A percentile compares a stretch with the other conserved stretches of the same genome.
These are phyloP conservation scores for Chaetothyriales sp. DNA, from an alignment of 2,329 filamentous ascomycete species.

Conservation along the genomic window DNA sequence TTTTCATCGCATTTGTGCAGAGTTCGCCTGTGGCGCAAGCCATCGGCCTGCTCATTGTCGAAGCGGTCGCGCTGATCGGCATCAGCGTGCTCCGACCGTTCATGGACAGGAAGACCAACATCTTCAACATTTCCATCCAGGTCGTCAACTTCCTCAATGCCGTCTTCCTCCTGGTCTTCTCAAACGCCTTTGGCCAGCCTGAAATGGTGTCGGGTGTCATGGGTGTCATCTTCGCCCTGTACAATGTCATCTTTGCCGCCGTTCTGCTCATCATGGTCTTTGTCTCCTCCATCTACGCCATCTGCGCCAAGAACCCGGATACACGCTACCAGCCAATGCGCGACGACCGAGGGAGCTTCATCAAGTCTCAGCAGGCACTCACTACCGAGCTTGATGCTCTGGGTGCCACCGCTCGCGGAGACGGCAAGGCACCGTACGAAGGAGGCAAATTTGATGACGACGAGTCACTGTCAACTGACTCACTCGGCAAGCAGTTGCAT, in stretches of 20 bases:
- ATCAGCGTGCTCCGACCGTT: slow-evolving; percentile 74
- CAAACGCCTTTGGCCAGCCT: slow-evolving; percentile 71
- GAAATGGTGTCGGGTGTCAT: slow-evolving; percentile 74
- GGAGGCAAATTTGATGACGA: slow-evolving; percentile 54
- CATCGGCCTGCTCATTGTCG: slow-evolving; percentile 68
- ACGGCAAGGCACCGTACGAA: slow-evolving; percentile 49
- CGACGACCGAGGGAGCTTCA: slow-evolving; percentile 90
- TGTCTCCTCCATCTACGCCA: slow-evolving; percentile 61
- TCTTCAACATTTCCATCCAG: slow-evolving; percentile 87
- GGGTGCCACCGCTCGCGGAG: slow-evolving; percentile 75
- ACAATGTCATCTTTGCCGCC: slow-evolving; percentile 71
- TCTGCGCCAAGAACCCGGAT: slow-evolving; percentile 87
- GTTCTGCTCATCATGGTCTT: slow-evolving; percentile 73
- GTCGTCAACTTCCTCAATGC: slow-evolving; percentile 82
- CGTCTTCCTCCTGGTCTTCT: slow-evolving; percentile 81
- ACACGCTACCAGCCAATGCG: slow-evolving; percentile 92
- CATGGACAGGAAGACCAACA: slow-evolving; percentile 98
- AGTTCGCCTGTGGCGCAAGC: slow-evolving; percentile 58
- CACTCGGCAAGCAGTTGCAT: slow-evolving; percentile 11
- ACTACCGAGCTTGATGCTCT: slow-evolving; percentile 81
- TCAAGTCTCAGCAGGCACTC: slow-evolving; percentile 84
- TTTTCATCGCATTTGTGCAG: slow-evolving; percentile 78
- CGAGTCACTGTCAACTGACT: slow-evolving; percentile 25
- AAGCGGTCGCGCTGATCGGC: slow-evolving; percentile 62
- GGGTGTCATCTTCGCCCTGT: slow-evolving; percentile 76